A percentile compares a stretch with the other conserved stretches of the same genome.
Conservation (phyloP, 768 basidiomycete genomes). For the Pleurotus citrinopileatus region DNA sequence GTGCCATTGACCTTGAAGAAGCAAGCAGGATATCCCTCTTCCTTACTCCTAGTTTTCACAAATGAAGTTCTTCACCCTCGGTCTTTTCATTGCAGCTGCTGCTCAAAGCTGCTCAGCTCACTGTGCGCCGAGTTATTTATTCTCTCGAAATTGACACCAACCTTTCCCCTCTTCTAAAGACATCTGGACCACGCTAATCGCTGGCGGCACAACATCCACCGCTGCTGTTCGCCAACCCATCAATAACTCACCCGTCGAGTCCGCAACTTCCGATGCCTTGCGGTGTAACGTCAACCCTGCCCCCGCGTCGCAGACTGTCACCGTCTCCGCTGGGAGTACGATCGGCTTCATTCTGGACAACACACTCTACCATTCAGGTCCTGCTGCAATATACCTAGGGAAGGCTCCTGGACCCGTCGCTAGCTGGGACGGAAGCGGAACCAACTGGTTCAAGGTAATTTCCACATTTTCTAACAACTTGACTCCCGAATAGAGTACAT, state of each 20-base stretch:
- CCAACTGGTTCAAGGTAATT: slow-evolving; percentile 40
- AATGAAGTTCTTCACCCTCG: slow-evolving; percentile 24
- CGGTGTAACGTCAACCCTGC: slow-evolving; percentile 39
- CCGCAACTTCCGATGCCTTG: slow-evolving; percentile 33
- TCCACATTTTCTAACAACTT: slow-evolving; percentile 14
- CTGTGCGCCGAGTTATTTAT: slow-evolving; percentile 19
- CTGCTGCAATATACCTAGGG: slow-evolving; percentile 38
- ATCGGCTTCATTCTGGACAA: slow-evolving; percentile 31
- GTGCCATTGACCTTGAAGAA: background rate
- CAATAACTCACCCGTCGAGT: slow-evolving; percentile 39
- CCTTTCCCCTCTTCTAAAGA: slow-evolving; percentile 19
- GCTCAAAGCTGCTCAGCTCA: slow-evolving; percentile 30
- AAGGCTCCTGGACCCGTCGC: slow-evolving; percentile 34
- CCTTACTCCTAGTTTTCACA: background rate
- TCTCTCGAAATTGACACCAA: background rate
- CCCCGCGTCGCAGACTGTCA: slow-evolving; percentile 27
- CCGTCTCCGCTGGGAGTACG: slow-evolving; percentile 32
- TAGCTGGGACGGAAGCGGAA: slow-evolving; percentile 35
- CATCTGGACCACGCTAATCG: slow-evolving; percentile 28
- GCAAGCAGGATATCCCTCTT: background rate
- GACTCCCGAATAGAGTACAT: too few relatives aligned
- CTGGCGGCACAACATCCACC: slow-evolving; percentile 19
- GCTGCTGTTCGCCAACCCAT: slow-evolving; percentile 33
- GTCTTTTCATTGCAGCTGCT: slow-evolving; percentile 20
- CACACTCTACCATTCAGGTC: slow-evolving; percentile 36